Percentiles rank a stretch among this genome's conserved stretches.
Conservation (phyloP, 139 green algal species). For the Chlamydomonas eustigma region DNA sequence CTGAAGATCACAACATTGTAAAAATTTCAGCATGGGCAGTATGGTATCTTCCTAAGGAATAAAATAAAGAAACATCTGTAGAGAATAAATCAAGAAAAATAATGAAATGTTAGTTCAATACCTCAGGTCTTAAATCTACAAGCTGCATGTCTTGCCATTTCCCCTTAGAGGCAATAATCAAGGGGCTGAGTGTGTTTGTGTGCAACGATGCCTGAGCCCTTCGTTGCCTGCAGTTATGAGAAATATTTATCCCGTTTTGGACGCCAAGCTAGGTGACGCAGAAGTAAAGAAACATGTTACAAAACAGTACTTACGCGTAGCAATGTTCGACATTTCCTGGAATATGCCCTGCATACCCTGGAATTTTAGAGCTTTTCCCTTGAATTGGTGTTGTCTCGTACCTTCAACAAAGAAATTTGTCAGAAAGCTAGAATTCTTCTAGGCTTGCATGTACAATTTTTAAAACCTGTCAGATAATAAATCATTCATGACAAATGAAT, state of each 20-base stretch:
- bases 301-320: background rate
- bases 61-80: no score
- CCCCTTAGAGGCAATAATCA: constrained; percentile 6
- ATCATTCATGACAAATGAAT: background rate
- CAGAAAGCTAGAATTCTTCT: background rate
- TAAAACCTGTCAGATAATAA: background rate
- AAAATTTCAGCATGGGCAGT: no score
- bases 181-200: background rate
- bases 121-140: constrained; percentile 5
- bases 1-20: no score
- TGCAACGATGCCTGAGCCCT: constrained; percentile 23
- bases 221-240: constrained; percentile 15
- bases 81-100: no score
- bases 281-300: no score
- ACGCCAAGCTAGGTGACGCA: no score
- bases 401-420: background rate
- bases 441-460: no score
- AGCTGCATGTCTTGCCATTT: constrained; percentile 19
- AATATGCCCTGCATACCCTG: constrained; percentile 26
- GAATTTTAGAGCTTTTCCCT: background rate
- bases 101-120: no score
- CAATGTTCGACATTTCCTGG: background rate
- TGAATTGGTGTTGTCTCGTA: constrained; percentile 1
- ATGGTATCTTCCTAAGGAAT: no score
- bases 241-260: no score